Conservation (phyloP, 2,329 filamentous ascomycete species). For the Diaporthe citrichinensis region DNA sequence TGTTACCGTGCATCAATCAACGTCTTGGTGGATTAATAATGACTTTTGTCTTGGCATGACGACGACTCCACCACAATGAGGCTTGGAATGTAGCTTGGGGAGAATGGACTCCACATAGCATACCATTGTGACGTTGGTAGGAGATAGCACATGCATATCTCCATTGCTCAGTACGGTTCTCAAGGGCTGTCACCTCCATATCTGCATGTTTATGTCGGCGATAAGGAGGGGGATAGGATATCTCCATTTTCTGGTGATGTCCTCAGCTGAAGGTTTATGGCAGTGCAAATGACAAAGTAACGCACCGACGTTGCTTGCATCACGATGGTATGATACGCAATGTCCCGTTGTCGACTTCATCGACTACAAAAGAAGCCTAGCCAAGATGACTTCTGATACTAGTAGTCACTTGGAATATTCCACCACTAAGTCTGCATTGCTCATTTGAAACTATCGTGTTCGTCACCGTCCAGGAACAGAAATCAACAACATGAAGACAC, state of each 20-base stretch:
- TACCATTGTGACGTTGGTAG: neutral
- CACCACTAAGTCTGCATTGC: neutral
- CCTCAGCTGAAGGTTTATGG: neutral
- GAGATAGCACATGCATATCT: neutral
- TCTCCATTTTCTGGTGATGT: neutral
- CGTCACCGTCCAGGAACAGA: neutral
- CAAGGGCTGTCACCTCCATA: neutral
- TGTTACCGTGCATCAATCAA: neutral
- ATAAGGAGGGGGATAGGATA: neutral
- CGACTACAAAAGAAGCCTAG: slow-evolving; percentile 8
- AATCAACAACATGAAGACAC: neutral
- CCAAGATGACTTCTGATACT: too few species aligned
- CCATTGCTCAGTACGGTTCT: neutral
- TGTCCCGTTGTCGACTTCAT: rapidly evolving
- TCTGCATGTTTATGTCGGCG: neutral
- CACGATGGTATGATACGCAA: neutral
- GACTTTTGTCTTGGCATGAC: neutral
- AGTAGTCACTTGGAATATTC: too few species aligned
- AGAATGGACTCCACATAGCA: neutral
- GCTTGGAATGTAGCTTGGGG: neutral
- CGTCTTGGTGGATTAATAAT: neutral
- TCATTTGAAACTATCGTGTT: too few species aligned
- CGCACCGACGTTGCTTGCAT: neutral
- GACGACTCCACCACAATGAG: neutral
- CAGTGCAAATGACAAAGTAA: neutral